Evolutionary conservation across 768 basidiomycete species (phyloP).

Genomic region (Panaeolus cyanescens): DNA sequence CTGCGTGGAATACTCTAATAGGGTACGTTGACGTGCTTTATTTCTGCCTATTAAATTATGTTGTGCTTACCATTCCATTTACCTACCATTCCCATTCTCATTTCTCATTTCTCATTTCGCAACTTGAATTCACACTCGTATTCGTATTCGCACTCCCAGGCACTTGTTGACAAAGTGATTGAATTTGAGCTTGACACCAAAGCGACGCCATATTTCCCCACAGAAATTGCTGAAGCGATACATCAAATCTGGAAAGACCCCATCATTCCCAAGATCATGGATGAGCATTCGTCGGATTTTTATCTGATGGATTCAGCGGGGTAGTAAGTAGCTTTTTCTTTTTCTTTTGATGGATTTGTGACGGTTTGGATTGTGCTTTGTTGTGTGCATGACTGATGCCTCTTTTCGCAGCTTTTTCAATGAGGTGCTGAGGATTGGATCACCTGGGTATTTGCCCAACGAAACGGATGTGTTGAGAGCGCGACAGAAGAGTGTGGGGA

Average conservation of each 20-base stretch:
- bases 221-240: slow-evolving; percentile 72
- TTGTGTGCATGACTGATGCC: too few species aligned
- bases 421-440: slow-evolving; percentile 73
- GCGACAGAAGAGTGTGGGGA: slow-evolving; percentile 84
- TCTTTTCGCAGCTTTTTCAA: slow-evolving; percentile 10
- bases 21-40: slow-evolving; percentile 37
- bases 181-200: slow-evolving; percentile 55
- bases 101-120: slow-evolving; percentile 3
- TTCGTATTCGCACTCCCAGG: slow-evolving; percentile 12
- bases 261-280: slow-evolving; percentile 54
- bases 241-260: slow-evolving; percentile 72
- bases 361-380: too few species aligned
- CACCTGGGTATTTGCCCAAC: slow-evolving; percentile 78
- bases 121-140: too few species aligned
- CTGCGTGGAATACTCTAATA: slow-evolving; percentile 66
- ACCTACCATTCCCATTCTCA: background rate
- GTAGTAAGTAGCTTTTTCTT: slow-evolving; percentile 57
- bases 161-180: slow-evolving; percentile 60
- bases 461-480: slow-evolving; percentile 86
- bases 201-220: slow-evolving; percentile 46
- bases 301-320: slow-evolving; percentile 94
- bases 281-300: slow-evolving; percentile 70
- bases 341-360: too few species aligned
- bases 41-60: background rate
- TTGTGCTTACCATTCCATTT: too few species aligned